These are phyloP conservation scores for Jamesozyma lodderae DNA, from an alignment of 805 yeast genomes.

Conservation along the genomic window DNA sequence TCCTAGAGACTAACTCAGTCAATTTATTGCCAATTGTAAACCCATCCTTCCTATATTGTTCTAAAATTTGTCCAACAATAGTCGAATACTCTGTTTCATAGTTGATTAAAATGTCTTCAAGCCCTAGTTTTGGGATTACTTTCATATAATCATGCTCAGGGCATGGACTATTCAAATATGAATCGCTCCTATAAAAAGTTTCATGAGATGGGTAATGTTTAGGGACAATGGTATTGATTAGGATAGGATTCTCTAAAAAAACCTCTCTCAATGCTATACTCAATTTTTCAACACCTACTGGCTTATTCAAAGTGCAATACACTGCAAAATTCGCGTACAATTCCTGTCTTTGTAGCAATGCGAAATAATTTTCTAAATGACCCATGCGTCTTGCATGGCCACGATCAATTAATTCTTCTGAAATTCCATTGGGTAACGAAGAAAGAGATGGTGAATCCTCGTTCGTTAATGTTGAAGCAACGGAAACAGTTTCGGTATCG, in stretches of 20 bases:
- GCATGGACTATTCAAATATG: constrained; percentile 14
- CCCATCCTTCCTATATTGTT: constrained; percentile 10
- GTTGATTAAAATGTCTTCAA: constrained; percentile 19
- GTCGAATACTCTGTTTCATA: constrained; percentile 14
- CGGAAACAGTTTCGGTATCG: no score
- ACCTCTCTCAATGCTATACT: constrained; percentile 12
- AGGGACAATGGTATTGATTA: constrained; percentile 15
- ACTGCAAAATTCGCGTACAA: constrained; percentile 19
- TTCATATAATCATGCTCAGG: constrained; percentile 20
- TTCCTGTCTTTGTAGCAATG: constrained; percentile 17
- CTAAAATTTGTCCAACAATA: constrained; percentile 4
- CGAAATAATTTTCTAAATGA: constrained; percentile 22
- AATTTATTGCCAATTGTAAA: constrained; percentile 7
- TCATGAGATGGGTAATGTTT: constrained; percentile 11
- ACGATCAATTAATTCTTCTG: constrained; percentile 8
- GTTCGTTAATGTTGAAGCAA: background rate
- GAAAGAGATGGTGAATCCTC: background rate
- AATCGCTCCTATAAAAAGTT: constrained; percentile 14
- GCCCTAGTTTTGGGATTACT: constrained; percentile 10
- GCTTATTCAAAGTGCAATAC: constrained; percentile 14
- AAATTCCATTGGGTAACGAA: background rate
- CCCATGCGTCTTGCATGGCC: constrained; percentile 28
- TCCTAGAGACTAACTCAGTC: constrained; percentile 10
- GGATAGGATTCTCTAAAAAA: constrained; percentile 16
- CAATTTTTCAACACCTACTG: constrained; percentile 6